Evolutionary conservation across 1,139 yeast genomes (phyloP), one percentile per base, ranked within the genome.

Genomic region (Pichia sp.): DNA sequence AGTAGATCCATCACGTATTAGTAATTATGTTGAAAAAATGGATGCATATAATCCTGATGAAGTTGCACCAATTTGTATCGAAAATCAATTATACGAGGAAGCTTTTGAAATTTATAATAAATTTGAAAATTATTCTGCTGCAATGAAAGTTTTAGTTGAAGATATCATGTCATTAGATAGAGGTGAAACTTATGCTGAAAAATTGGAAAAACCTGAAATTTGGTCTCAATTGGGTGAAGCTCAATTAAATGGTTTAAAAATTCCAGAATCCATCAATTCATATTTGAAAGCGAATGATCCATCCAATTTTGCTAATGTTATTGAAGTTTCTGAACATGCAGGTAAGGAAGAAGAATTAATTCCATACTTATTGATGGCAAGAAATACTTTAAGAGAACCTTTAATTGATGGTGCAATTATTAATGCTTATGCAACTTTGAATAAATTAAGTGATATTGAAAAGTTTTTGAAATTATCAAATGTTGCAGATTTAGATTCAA

Each of bases 151-250:
- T 28, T 74, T 92, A 61, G 94, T 89, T 51, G 98, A 92, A 59
- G 95, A 92, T 57, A 74, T 92, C 55, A 77, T 90, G 84, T 87
- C 96, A 12, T 78, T 92, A 51, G 98, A 92, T 65, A 83, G 98
- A 64, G 98, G 95, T 61, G 94, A 85, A 61, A 80, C 82, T 51
- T 94, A 87, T 59, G 97, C 96, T 53, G 97, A 90, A 58, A 87
- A 86, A 67, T 73, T 87, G 55, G 92, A 90, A 58, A 74, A 78
- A 35, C 79, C 95, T 12, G 96, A 84, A 57, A 75, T 92, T 54
- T 92, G 97, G 97, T 83, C 86, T 60, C 95, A 89, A 67, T 77
- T 94, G 51, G 99, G 97, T 76, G 80, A 82, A 64, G 97, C 98
- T 47, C 98, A 94, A 69, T 76, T 92, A 61, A 87, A 89, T 59